Evolutionary conservation across 495 filamentous ascomycete species (phyloP).

Genomic region (Penicillium egyptiacum): DNA sequence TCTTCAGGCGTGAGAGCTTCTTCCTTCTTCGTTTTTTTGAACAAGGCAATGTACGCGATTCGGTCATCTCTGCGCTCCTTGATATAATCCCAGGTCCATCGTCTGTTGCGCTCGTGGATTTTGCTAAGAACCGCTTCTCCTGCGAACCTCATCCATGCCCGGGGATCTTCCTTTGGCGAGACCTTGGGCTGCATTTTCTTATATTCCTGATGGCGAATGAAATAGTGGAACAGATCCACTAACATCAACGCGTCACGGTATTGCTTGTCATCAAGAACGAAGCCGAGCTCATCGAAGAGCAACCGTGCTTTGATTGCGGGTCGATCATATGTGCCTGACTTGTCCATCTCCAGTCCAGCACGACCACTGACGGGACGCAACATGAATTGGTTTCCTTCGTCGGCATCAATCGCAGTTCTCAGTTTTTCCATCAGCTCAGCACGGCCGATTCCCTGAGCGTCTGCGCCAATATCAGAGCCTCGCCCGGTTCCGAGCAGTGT

Average conservation of each 20-base stretch:
- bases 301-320: constrained; percentile 89
- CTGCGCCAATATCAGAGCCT: constrained; percentile 57
- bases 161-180: constrained; percentile 83
- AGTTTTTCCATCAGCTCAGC: constrained; percentile 74
- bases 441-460: constrained; percentile 65
- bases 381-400: constrained; percentile 85
- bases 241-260: constrained; percentile 97
- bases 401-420: constrained; percentile 69
- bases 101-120: constrained; percentile 86
- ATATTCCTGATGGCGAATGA: constrained; percentile 96
- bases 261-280: constrained; percentile 93
- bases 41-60: constrained; percentile 82
- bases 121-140: constrained; percentile 84
- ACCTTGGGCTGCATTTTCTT: constrained; percentile 88
- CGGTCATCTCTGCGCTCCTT: constrained; percentile 88
- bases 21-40: constrained; percentile 87
- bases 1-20: constrained; percentile 70
- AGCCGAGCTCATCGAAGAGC: constrained; percentile 92
- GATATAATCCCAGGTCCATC: constrained; percentile 95
- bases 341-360: constrained; percentile 89
- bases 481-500: constrained; percentile 74
- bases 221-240: constrained; percentile 96
- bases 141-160: constrained; percentile 89
- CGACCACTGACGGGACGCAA: constrained; percentile 91
- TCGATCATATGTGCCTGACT: constrained; percentile 74